These are phyloP conservation scores for Vaccinium macrocarpon DNA, from an alignment of 148 eudicot species.

Conservation along the genomic window DNA sequence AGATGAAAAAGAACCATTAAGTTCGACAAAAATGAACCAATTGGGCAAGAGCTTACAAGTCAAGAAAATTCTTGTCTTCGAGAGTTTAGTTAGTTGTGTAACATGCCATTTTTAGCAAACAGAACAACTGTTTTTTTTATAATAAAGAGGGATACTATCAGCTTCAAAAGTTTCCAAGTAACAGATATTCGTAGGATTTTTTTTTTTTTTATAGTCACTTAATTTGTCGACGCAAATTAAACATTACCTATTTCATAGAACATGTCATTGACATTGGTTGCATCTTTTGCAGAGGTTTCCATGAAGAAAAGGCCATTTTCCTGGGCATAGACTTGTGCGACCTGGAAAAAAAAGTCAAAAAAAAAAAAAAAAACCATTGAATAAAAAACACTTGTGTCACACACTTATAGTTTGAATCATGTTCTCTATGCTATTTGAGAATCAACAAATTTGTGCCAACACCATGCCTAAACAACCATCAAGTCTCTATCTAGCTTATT, in stretches of 20 bases:
- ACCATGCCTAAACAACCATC: not conserved
- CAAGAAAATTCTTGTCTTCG: not conserved
- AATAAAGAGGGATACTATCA: not conserved
- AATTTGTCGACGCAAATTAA: not conserved
- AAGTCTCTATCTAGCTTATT: not conserved
- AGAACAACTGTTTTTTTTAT: not conserved
- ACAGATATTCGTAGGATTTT: not conserved
- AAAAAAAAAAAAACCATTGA: not conserved
- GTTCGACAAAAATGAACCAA: not conserved
- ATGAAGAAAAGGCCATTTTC: slow-evolving; percentile 50
- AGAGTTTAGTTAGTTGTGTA: not conserved
- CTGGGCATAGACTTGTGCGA: slow-evolving; percentile 37
- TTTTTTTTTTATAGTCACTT: not conserved
- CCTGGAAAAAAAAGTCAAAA: slow-evolving; percentile 24
- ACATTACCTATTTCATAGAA: slow-evolving; percentile 42
- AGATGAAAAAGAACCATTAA: not conserved
- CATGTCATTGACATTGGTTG: slow-evolving; percentile 41
- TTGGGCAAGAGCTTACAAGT: not conserved
- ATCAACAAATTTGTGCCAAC: not conserved
- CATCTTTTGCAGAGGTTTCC: slow-evolving; percentile 51
- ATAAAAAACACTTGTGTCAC: not conserved
- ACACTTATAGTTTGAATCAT: not conserved
- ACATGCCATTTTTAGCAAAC: not conserved
- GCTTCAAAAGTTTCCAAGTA: not conserved
- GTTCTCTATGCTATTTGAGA: not conserved